Conservation (phyloP, 2,329 filamentous ascomycete genomes). For the Fusarium citri region DNA sequence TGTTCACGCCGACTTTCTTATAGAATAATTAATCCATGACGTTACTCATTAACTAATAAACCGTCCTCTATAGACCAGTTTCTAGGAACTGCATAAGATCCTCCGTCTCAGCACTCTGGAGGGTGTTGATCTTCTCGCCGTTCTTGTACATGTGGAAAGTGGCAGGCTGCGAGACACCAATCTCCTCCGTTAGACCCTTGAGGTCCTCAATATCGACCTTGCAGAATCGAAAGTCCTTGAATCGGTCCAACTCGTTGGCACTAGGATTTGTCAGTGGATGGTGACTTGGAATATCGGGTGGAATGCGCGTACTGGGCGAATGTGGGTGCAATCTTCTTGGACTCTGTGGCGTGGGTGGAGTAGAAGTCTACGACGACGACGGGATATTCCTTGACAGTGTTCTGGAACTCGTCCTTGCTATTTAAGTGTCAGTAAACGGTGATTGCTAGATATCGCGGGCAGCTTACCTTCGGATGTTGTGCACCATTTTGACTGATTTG, state of each 20-base stretch:
- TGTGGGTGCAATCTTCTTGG: slow-evolving; percentile 25
- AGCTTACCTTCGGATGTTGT: slow-evolving; percentile 30
- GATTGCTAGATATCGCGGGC: not conserved
- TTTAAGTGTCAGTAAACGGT: not conserved
- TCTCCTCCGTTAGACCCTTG: slow-evolving; percentile 8
- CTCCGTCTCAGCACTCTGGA: slow-evolving; percentile 18
- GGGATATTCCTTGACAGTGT: slow-evolving; percentile 19
- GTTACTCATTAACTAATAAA: not conserved
- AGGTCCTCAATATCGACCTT: slow-evolving; percentile 35
- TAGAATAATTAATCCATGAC: not conserved
- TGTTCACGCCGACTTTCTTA: no score
- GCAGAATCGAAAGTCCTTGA: slow-evolving; percentile 34
- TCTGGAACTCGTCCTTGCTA: slow-evolving; percentile 34
- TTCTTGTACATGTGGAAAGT: slow-evolving; percentile 33
- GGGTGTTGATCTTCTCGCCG: slow-evolving; percentile 22
- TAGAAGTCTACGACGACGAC: slow-evolving; percentile 34
- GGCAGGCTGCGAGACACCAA: slow-evolving; percentile 11
- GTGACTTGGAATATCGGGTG: accelerated
- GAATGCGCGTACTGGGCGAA: slow-evolving; percentile 20
- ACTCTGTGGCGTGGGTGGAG: slow-evolving; percentile 18
- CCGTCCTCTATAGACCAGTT: slow-evolving; percentile 3
- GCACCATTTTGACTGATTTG: slow-evolving; percentile 30
- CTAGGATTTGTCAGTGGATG: not conserved
- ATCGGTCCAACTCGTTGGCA: slow-evolving; percentile 28
- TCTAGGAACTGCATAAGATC: slow-evolving; percentile 25